phyloP scores from a whole-genome alignment of 495 filamentous ascomycete species.

The Xylaria palmicola region DNA sequence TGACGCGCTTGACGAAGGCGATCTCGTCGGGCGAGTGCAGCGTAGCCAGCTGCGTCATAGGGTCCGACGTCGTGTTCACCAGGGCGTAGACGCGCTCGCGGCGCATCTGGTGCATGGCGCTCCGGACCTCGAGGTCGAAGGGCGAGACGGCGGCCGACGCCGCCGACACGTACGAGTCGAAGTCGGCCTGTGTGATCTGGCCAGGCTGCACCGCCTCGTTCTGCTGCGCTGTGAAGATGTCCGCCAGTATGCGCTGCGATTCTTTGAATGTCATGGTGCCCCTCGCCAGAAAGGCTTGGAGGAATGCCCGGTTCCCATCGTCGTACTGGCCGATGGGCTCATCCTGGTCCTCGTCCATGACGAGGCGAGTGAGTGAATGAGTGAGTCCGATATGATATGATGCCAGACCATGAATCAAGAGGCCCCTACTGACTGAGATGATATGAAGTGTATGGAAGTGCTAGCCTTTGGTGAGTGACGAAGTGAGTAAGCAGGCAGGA shows the following conservation, averaged over 20 bases:
- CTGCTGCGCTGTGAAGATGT: slow-evolving; percentile 59
- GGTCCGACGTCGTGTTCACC: slow-evolving; percentile 85
- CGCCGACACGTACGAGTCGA: slow-evolving; percentile 64
- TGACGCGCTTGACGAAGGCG: slow-evolving; percentile 78
- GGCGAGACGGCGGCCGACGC: slow-evolving; percentile 70
- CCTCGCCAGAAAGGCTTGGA: slow-evolving; percentile 83
- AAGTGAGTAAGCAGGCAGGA: not conserved
- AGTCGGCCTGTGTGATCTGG: slow-evolving; percentile 65
- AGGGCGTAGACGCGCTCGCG: slow-evolving; percentile 65
- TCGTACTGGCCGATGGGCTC: slow-evolving; percentile 16
- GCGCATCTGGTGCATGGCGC: slow-evolving; percentile 59
- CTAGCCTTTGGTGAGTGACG: not conserved
- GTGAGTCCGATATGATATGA: not conserved
- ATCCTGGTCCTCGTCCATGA: slow-evolving; percentile 26
- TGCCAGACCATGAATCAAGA: too few relatives aligned
- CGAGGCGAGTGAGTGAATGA: not conserved
- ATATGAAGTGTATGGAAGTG: too few relatives aligned
- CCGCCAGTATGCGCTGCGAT: slow-evolving; percentile 69
- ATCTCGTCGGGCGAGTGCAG: slow-evolving; percentile 80
- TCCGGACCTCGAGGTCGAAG: slow-evolving; percentile 85
- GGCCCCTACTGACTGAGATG: too few relatives aligned
- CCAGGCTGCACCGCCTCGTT: slow-evolving; percentile 45
- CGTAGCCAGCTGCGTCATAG: slow-evolving; percentile 84
- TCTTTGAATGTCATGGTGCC: slow-evolving; percentile 73
- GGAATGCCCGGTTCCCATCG: slow-evolving; percentile 83